Evolutionary conservation across 2,329 filamentous ascomycete species (phyloP).

Genomic region (Penicillium fuscoglaucum): DNA sequence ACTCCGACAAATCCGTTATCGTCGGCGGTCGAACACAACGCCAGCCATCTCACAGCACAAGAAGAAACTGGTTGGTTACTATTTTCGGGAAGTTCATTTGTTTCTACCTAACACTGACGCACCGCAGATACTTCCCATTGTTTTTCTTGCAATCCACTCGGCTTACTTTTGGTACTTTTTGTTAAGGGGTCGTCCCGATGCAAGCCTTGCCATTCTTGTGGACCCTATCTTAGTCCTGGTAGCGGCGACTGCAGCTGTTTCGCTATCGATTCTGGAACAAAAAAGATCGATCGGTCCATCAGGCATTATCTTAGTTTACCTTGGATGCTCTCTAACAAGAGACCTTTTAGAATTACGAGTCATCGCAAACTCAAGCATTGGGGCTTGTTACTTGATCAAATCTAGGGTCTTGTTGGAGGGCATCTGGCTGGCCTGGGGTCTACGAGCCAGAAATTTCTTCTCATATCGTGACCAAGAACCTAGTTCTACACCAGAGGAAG

Average conservation of each 20-base stretch:
- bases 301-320: neutral
- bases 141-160: neutral
- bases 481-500: neutral
- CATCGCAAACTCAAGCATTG: neutral
- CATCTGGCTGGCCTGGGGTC: neutral
- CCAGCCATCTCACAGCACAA: neutral
- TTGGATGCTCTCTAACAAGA: neutral
- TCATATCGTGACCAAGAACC: neutral
- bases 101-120: neutral
- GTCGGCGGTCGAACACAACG: neutral
- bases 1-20: neutral
- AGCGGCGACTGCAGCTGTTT: neutral
- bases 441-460: neutral
- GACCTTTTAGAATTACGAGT: neutral
- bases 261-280: neutral
- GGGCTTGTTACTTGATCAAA: neutral
- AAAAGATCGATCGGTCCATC: neutral
- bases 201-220: neutral
- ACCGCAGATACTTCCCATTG: neutral
- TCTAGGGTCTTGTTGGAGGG: neutral
- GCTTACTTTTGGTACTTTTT: neutral
- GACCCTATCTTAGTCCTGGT: neutral
- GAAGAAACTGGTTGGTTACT: neutral
- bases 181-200: neutral
- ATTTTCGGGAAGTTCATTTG: neutral